Percentiles rank a stretch among this genome's conserved stretches.
Evolutionary conservation across 2,329 filamentous ascomycete genomes (phyloP).

Genomic region (Thermothelomyces thermophilus): DNA sequence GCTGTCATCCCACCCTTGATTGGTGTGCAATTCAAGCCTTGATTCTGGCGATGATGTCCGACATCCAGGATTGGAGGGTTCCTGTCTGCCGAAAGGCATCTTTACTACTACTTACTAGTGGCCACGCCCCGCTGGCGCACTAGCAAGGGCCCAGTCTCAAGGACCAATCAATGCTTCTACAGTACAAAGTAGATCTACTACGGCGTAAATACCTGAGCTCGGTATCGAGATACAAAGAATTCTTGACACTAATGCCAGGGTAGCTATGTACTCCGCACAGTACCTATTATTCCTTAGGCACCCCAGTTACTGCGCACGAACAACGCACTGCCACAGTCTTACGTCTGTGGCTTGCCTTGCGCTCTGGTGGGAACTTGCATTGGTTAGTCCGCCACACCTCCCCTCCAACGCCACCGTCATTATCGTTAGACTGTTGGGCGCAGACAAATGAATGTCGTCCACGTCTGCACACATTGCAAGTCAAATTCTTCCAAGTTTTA

Average conservation of each 20-base stretch:
- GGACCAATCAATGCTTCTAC: no score
- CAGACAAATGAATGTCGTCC: constrained; percentile 23
- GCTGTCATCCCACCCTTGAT: constrained; percentile 9
- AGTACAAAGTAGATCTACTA: no score
- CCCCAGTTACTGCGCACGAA: not conserved
- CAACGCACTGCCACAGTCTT: constrained; percentile 15
- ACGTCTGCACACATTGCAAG: constrained; percentile 18
- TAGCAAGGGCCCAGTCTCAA: no score
- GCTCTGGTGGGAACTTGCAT: constrained; percentile 17
- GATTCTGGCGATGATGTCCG: constrained; percentile 14
- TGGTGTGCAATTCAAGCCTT: not conserved
- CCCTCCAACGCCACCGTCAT: not conserved
- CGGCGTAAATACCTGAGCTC: no score
- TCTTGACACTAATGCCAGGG: not conserved
- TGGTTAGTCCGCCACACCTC: constrained; percentile 3
- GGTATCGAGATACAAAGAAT: no score
- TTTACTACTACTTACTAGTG: no score
- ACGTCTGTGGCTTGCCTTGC: not conserved
- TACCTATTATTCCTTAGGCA: no score
- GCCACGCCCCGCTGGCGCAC: no score
- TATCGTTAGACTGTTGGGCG: constrained; percentile 3
- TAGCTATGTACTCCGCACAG: not conserved
- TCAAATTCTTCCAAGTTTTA: not conserved
- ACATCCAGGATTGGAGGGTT: no score
- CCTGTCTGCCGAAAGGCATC: no score